Base-by-base conservation (phyloP, 1,284 basidiomycete genomes). In the Testicularia cyperi region DNA sequence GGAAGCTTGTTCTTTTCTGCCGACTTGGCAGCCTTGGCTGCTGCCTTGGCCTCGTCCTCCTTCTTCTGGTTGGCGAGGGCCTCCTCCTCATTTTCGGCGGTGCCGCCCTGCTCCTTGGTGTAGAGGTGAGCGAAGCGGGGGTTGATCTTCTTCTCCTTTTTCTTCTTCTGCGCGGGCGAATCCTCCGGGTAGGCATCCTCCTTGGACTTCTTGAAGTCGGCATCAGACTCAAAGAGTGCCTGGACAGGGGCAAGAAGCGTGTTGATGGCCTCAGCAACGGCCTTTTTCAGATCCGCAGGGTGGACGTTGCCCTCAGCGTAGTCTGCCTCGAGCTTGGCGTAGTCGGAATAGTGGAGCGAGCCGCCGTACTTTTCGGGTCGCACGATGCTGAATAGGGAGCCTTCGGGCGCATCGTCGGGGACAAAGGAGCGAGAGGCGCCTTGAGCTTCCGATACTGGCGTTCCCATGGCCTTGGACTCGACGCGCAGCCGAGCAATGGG, bases 231-330 rank as follows among this genome's bases (percentile, higher is more conserved):
- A 68, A 89, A 95, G 38, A 84, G 82, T 63, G 84, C 82, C 62
- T 87, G 83, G 38, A 99, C 86, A 0, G 94, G 94, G 22, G 83
- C 84, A 27, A 98, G 79, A 22, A 99, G 78, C n/a, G 80, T 80
- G 65, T 83, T 82, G 68, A 98, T 86, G 5, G 86, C 87, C 22
- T 85, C 84, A n/a, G 84, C 44, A 13, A 96, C 89, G 1, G 85
- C 84, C 7, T 78, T 78, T 80, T 98, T 99, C 67, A 99, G 79
- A 77, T 97, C 95, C 22, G 85, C 86, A 1, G 94, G 95, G 77
- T 96, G 91, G 5, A 98, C 69, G 53, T 83, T 83, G 78, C 86
- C 87, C 45, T 81, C 82, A 22, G 79, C 83, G 75, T 92, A 98
- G 47, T 87, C 88, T n/a, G 81, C 79, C 76, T 88, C 82, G 55